These are phyloP conservation scores for Tulasnella calospora DNA, from an alignment of 768 basidiomycete species.

Conservation along the genomic window DNA sequence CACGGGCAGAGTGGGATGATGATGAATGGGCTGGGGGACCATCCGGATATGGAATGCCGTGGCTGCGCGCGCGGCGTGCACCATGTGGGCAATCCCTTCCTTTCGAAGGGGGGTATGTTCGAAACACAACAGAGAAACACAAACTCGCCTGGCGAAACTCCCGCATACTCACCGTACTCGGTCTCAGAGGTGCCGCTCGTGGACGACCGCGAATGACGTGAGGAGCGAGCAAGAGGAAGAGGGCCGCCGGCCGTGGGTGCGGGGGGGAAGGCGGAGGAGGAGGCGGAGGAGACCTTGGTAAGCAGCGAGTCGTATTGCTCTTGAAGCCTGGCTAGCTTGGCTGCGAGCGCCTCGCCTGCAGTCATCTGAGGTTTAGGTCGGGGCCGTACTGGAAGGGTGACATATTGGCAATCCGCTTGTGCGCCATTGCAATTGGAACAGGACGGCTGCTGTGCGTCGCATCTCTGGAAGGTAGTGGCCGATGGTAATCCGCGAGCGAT, in stretches of 20 bases:
- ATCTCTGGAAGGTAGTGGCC: not conserved
- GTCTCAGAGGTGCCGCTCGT: not conserved
- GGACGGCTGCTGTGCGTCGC: slow-evolving; percentile 6
- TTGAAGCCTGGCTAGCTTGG: not conserved
- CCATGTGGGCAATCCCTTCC: not conserved
- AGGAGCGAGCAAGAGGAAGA: not conserved
- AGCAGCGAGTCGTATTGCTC: not conserved
- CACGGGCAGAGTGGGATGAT: not conserved
- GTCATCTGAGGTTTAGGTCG: not conserved
- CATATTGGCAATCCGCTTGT: not conserved
- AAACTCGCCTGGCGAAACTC: not conserved
- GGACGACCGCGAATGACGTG: not conserved
- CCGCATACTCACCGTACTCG: not conserved
- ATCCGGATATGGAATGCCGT: not conserved
- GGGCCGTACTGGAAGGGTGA: not conserved
- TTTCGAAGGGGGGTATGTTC: not conserved
- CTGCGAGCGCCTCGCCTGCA: slow-evolving; percentile 1
- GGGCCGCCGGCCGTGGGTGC: not conserved
- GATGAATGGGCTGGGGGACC: not conserved
- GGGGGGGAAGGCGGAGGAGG: not conserved
- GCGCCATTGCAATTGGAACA: not conserved
- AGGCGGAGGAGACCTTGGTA: not conserved
- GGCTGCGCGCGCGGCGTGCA: not conserved
- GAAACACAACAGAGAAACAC: not conserved
- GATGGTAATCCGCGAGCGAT: not conserved